Base-by-base conservation (phyloP, 345 rosid species). In the Geranium rotundifolium region DNA sequence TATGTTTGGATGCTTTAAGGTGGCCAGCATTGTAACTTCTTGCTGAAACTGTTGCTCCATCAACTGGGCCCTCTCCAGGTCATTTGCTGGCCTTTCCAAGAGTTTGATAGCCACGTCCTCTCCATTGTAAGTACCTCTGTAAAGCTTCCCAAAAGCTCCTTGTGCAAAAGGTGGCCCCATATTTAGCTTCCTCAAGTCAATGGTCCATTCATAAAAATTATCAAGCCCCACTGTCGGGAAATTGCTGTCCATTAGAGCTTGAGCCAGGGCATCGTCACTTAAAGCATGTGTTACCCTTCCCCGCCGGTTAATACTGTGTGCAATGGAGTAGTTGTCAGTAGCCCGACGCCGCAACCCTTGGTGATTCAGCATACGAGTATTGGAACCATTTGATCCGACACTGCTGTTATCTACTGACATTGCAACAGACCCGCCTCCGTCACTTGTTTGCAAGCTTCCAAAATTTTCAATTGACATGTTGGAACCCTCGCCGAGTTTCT, bases 31-130 rank as follows among this genome's bases (percentile, higher is more conserved):
- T 68, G 65, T 75, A 56, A 79, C 79, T 72, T 79, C 79, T 59
- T 75, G 82, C 46, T 79, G 79, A 58, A 75, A 79, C 66, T 79
- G 82, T 34, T 79, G 82, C 54, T 79, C 82, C 68, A 75, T 75
- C 59, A 73, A 31, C 58, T 70, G 76, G 0, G 77, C 82, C 57
- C 20, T 72, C n/a, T 75, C 77, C 54, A 56, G 69, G 64, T 72
- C 72, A 61, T 62, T 72, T 64, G 63, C 79, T 5, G 82, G 82
- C 73, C 79, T 75, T 79, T 79, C 79, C 70, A 79, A 68, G 56
- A 79, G 72, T 67, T 79, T 79, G 54, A 79, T 79, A n/a, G 82
- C 82, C 15, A 79, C 82, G 19, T 72, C 82, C 65, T 79, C 77
- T 0, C 82, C 77, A 63, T 59, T 70, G 56, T 79, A 79, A 18